Conservation (phyloP, 345 rosid species). For the Carallia pectinifolia region DNA sequence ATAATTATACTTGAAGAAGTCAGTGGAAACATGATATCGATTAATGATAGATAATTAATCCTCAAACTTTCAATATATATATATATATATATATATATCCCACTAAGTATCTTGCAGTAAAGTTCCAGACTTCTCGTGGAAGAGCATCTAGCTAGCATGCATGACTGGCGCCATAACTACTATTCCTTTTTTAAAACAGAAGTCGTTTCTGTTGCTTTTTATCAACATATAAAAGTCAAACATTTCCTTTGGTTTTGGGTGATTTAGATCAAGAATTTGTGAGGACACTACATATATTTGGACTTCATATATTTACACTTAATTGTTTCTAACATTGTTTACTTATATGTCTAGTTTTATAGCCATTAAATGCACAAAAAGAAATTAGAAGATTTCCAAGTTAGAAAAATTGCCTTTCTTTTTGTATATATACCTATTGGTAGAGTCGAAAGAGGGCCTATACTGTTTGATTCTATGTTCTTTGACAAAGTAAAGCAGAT, state of each 20-base stretch:
- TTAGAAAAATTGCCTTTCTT: too few species aligned
- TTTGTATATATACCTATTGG: too few species aligned
- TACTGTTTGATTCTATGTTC: too few species aligned
- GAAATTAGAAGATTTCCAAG: too few species aligned
- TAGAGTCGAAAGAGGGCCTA: too few species aligned
- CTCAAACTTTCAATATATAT: background rate
- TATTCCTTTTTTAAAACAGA: background rate
- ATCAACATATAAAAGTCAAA: background rate
- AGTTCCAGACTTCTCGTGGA: slow-evolving; percentile 1
- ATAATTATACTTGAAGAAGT: slow-evolving; percentile 4
- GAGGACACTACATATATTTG: too few species aligned
- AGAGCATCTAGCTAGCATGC: slow-evolving; percentile 9
- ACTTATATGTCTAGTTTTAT: too few species aligned
- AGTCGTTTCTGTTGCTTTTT: background rate
- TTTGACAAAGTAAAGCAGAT: too few species aligned
- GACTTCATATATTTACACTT: too few species aligned
- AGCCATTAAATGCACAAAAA: too few species aligned
- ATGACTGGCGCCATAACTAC: slow-evolving; percentile 3
- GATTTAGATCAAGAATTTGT: too few species aligned
- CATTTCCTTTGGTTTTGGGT: background rate
- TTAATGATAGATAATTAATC: background rate
- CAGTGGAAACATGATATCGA: background rate
- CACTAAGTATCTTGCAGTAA: background rate
- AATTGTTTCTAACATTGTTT: too few species aligned
- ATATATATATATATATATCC: background rate